Evolutionary conservation across 225 moss, liverwort and hornwort genomes (phyloP).

Genomic region (Pseudoscleropodium purum): DNA sequence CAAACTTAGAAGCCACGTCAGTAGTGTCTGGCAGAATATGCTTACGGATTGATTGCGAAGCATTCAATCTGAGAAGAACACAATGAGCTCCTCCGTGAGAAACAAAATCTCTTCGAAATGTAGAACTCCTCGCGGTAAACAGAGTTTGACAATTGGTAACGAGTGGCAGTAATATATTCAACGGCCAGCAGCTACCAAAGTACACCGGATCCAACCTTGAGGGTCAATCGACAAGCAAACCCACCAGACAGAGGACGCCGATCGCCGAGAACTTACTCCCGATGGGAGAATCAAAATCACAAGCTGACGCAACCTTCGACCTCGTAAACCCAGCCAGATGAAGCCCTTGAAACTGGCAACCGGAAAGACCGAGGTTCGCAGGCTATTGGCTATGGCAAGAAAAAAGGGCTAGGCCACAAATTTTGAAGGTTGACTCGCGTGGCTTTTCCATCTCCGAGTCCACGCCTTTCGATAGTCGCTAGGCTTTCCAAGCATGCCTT

Average conservation of each 20-base stretch:
- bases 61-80: background rate
- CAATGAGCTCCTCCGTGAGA: background rate
- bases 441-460: slow-evolving; percentile 15
- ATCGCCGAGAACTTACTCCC: background rate
- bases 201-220: background rate
- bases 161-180: background rate
- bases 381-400: background rate
- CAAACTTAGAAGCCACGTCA: background rate
- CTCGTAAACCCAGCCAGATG: background rate
- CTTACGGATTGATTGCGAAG: background rate
- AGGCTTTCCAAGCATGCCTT: slow-evolving; percentile 9
- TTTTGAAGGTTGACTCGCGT: slow-evolving; percentile 19
- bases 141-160: background rate
- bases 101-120: background rate
- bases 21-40: background rate
- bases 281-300: background rate
- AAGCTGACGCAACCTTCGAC: background rate
- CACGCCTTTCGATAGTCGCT: slow-evolving; percentile 12
- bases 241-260: background rate
- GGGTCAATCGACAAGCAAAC: background rate
- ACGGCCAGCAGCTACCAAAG: background rate
- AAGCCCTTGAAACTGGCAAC: background rate
- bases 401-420: background rate
- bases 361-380: background rate
- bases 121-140: background rate